Evolutionary conservation across 805 yeast species (phyloP).

Genomic region (Naumovozyma baii): DNA sequence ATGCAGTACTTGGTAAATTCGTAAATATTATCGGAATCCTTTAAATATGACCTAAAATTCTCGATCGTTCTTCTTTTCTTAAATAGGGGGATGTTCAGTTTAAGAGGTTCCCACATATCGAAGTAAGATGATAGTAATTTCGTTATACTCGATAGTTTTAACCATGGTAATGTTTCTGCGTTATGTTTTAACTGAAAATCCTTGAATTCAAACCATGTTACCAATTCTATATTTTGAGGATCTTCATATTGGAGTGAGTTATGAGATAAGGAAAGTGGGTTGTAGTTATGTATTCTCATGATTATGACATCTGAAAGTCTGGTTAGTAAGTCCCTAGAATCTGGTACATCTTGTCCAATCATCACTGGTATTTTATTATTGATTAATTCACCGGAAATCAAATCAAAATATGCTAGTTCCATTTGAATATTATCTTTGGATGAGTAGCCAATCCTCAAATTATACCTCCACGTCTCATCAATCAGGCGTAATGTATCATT

Average conservation of each 20-base stretch:
- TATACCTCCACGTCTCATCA: constrained; percentile 31
- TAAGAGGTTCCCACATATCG: neutral
- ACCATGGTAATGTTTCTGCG: constrained; percentile 12
- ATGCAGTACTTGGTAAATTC: constrained; percentile 15
- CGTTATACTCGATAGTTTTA: constrained; percentile 10
- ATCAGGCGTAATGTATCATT: constrained; percentile 32
- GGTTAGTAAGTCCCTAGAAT: neutral
- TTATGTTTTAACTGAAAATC: constrained; percentile 13
- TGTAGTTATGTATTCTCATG: constrained; percentile 8
- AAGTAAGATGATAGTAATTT: constrained; percentile 14
- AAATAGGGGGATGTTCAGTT: constrained; percentile 6
- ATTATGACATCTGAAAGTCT: constrained; percentile 11
- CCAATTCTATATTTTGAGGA: neutral
- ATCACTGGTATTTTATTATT: constrained; percentile 16
- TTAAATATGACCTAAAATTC: constrained; percentile 8
- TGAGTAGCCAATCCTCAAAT: constrained; percentile 32
- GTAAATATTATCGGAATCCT: constrained; percentile 7
- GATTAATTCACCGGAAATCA: constrained; percentile 37
- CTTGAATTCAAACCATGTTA: constrained; percentile 11
- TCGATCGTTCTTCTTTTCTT: constrained; percentile 16
- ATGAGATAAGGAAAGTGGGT: constrained; percentile 5
- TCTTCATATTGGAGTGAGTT: neutral
- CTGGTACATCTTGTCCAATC: constrained; percentile 10
- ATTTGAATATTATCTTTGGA: constrained; percentile 35
- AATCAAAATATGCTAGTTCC: constrained; percentile 38